Percentiles rank a stretch among this genome's conserved stretches.
Evolutionary conservation across 805 yeast species (phyloP).

Genomic region (Saccharomycopsis sp.): DNA sequence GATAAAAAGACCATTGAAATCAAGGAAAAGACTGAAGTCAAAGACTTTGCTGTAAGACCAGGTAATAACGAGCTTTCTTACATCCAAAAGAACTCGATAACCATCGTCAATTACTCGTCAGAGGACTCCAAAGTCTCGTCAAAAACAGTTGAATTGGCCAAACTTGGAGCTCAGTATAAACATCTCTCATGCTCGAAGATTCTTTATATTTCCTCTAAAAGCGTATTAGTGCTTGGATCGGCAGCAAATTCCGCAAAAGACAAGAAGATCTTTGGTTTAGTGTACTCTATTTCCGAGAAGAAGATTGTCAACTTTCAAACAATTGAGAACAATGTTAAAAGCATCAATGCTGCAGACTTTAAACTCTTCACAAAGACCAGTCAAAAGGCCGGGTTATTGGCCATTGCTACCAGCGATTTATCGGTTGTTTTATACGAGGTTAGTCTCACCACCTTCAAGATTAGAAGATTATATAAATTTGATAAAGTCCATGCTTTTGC

Average conservation of each 20-base stretch:
- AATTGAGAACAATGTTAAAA: conserved; percentile 10
- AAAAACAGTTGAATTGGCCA: neutral
- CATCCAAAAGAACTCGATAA: neutral
- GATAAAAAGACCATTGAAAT: neutral
- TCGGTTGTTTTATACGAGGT: conserved; percentile 10
- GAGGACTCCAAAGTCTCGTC: neutral
- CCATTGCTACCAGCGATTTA: conserved; percentile 18
- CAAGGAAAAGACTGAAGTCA: conserved; percentile 3
- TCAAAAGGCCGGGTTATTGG: conserved; percentile 8
- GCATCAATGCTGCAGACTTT: conserved; percentile 15
- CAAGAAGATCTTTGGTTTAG: conserved; percentile 6
- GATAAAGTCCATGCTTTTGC: conserved; percentile 61
- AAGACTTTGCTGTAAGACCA: conserved; percentile 1
- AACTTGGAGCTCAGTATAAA: neutral
- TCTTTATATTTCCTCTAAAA: neutral
- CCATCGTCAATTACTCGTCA: neutral
- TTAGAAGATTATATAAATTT: conserved; percentile 38
- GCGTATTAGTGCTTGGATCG: conserved; percentile 13
- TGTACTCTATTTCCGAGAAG: conserved; percentile 1
- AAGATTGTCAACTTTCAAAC: conserved; percentile 1
- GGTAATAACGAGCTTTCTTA: neutral
- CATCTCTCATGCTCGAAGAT: neutral
- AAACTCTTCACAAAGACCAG: neutral
- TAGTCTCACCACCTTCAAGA: neutral
- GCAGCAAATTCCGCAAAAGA: neutral